Conservation (phyloP, 2,329 filamentous ascomycete species). For the Pyrenophora seminiperda region DNA sequence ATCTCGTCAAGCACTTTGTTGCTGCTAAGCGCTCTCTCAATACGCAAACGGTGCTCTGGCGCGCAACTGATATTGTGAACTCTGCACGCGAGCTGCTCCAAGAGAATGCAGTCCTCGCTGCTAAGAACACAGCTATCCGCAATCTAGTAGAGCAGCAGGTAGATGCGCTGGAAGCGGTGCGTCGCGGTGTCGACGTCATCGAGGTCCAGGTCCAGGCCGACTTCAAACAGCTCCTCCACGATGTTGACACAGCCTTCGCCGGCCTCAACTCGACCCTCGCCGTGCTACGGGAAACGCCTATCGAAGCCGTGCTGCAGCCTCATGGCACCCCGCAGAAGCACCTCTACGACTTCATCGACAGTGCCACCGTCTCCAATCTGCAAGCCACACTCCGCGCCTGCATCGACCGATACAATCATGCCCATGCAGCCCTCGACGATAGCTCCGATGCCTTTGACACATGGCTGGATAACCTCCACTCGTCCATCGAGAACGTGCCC, state of each 20-base stretch:
- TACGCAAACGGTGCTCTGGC: slow-evolving; percentile 80
- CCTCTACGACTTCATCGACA: slow-evolving; percentile 78
- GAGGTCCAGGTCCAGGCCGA: slow-evolving; percentile 51
- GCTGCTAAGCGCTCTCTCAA: slow-evolving; percentile 86
- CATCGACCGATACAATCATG: slow-evolving; percentile 72
- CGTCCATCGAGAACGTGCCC: slow-evolving; percentile 43
- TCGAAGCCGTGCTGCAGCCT: slow-evolving; percentile 68
- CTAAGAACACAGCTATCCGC: slow-evolving; percentile 53
- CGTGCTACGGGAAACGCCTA: slow-evolving; percentile 66
- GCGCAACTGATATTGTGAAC: slow-evolving; percentile 84
- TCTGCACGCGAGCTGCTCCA: slow-evolving; percentile 76
- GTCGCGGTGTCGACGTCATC: slow-evolving; percentile 51
- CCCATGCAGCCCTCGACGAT: slow-evolving; percentile 62
- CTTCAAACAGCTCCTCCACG: slow-evolving; percentile 62
- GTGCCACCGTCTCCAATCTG: slow-evolving; percentile 69
- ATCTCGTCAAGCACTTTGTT: slow-evolving; percentile 81
- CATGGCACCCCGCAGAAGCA: slow-evolving; percentile 57
- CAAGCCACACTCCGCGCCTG: slow-evolving; percentile 70
- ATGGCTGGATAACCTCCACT: slow-evolving; percentile 60
- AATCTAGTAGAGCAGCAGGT: slow-evolving; percentile 53
- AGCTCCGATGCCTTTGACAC: slow-evolving; percentile 72
- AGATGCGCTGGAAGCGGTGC: slow-evolving; percentile 51
- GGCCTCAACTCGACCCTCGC: slow-evolving; percentile 70
- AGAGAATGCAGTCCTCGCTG: slow-evolving; percentile 73
- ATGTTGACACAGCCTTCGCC: slow-evolving; percentile 69